These are phyloP conservation scores for Perkinsus marinus DNA, from an alignment of 169 alveolate genomes.

Conservation along the genomic window DNA sequence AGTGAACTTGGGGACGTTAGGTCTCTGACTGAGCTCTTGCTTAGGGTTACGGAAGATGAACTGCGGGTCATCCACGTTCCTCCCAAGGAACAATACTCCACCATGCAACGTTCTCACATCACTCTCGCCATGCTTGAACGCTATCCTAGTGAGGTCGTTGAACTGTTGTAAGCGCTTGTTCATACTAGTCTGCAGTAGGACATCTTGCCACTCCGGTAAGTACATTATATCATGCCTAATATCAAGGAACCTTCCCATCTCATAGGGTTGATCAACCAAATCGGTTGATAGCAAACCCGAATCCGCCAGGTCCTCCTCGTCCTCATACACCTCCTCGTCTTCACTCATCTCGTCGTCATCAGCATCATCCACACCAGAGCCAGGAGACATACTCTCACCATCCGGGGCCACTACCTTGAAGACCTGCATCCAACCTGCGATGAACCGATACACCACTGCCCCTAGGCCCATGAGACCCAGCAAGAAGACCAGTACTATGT, in stretches of 20 bases:
- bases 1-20: neutral
- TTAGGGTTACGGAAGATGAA: neutral
- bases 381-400: neutral
- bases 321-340: neutral
- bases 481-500: neutral
- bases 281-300: neutral
- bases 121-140: neutral
- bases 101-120: neutral
- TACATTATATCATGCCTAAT: neutral
- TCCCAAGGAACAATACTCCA: neutral
- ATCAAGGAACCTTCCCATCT: neutral
- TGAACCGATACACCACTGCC: neutral
- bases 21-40: neutral
- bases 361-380: neutral
- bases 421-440: neutral
- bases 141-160: neutral
- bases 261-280: neutral
- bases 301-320: neutral
- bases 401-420: neutral
- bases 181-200: neutral
- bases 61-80: neutral
- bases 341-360: neutral
- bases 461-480: neutral
- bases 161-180: neutral
- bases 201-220: neutral